Base-by-base conservation (phyloP, 2,329 filamentous ascomycete species). In the Beauveria australis region DNA sequence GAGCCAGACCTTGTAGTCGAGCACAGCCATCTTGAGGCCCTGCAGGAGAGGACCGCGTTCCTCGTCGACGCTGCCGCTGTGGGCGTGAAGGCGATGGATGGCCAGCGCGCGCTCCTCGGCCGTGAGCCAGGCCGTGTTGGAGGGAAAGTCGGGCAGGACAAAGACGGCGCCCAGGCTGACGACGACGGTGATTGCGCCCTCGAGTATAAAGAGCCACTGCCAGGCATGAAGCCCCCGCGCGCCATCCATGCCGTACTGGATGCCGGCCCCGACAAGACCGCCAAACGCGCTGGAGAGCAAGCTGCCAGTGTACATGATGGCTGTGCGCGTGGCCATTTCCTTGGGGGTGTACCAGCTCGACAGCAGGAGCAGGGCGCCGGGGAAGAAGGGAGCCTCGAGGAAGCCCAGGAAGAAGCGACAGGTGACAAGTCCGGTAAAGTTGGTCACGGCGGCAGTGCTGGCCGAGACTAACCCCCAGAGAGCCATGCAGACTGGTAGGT, bases 171-270 rank as follows among this genome's bases (percentile, higher is more conserved):
- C 30, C 1, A 76, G 62, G 1, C 75, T 69, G 19, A 72, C 67
- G 5, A 72, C 63, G 64, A 82, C 64, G 58, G 77, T 75, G 19
- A 76, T 70, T 12, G 75, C 73, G 0, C 72, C 73, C 54, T 78
- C 75, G 22, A 88, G 81, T 12, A 79, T 79, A 62, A 88, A 89
- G 61, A 89, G 86, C 85, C 87, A 87, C 10, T 84, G 76, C 86
- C 85, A 88, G 12, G 71, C 72, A 48, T 73, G 74, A 0, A 87
- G 72, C 14, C 74, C 68, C 1, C 24, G 71, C 0, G 74, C 73
- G 1, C 80, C 77, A 6, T 73, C 72, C 10, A 79, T 53, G n/a
- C 72, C 72, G 0, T 74, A 75, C 0, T 82, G 66, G 2, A 83
- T 78, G 0, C 74, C 79, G 0, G 80, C 81, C 0, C 77, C 81